Evolutionary conservation across 495 filamentous ascomycete species (phyloP), one percentile per base, ranked within the genome.

Genomic region (Cairneyella variabilis): DNA sequence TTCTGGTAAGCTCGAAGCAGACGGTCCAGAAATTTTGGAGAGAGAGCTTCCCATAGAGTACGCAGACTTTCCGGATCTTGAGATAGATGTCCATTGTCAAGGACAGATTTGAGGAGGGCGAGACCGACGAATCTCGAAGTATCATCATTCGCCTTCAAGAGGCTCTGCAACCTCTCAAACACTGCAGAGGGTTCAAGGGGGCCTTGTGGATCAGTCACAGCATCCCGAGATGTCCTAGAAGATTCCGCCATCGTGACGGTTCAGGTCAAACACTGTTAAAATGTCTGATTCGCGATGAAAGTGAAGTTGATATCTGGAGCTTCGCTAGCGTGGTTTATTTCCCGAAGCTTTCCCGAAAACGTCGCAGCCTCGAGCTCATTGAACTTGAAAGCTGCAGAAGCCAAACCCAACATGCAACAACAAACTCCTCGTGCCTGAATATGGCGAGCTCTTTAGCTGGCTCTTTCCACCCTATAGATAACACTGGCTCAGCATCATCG

Each of bases 101-200:
- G 67, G 3, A 84, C 63, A 7, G 79, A 75, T 50, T 79, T 83
- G 32, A 86, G 64, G 36, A 86, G 65, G 0, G 83, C 77, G n/a
- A 86, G 69, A 0, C 83, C 83, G 32, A 86, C 82, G 47, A 87
- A 85, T 43, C 79, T 75, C 4, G 77, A 77, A 0, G 82, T 86
- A 56, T 86, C 83, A 58, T 83, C 77, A 17, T 77, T 79, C 50
- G 79, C 57, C 39, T 68, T 67, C 7, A 87, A 71, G 18, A 82
- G 67, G 0, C 66, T 57, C 44, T 73, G 59, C 38, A 78, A 70
- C 48, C 75, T 57, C 18, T 59, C 53, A 32, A 61, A 59, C 16
- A 51, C 47, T 25, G 47, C 50, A 23, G 45, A 11, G n/a, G 51
- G 20, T 40, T 55, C 51, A 20, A 25, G n/a, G 11, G 30, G 16